These are phyloP conservation scores for Leishmania turanica DNA, from an alignment of 208 protist genomes.

Conservation along the genomic window DNA sequence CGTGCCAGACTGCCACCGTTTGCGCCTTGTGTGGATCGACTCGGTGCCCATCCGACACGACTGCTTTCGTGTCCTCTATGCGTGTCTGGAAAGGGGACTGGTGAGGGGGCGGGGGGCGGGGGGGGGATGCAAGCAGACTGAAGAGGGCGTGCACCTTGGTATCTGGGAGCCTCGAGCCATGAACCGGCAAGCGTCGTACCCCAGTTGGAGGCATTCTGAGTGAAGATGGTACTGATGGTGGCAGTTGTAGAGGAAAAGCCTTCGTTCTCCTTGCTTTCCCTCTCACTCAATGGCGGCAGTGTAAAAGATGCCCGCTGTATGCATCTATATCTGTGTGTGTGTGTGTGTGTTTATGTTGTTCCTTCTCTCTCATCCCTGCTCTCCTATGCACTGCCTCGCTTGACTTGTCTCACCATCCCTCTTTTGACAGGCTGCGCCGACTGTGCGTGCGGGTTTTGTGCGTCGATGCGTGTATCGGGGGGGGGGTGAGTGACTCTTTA, in stretches of 20 bases:
- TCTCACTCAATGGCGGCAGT: neutral
- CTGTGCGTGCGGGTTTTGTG: neutral
- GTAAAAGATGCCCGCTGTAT: neutral
- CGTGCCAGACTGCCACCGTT: neutral
- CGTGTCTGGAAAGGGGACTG: neutral
- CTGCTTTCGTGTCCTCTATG: neutral
- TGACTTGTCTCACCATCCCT: neutral
- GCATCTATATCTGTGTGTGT: neutral
- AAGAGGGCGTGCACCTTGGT: neutral
- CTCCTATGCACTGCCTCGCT: neutral
- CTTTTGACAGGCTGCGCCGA: neutral
- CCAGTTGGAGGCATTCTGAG: neutral
- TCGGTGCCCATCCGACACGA: neutral
- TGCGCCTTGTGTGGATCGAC: neutral
- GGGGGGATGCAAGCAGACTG: neutral
- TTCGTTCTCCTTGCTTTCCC: neutral
- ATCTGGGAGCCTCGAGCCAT: neutral
- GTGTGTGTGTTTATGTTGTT: neutral
- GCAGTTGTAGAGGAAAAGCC: neutral
- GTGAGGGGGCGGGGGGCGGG: too few species aligned
- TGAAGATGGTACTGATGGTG: neutral
- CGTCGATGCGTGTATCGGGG: neutral
- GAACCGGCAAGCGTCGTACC: neutral
- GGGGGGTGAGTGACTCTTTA: neutral
- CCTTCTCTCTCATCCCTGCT: neutral